Evolutionary conservation across 2,329 filamentous ascomycete genomes (phyloP), one percentile per base, ranked within the genome.

Genomic region (Aspergillus flavus): DNA sequence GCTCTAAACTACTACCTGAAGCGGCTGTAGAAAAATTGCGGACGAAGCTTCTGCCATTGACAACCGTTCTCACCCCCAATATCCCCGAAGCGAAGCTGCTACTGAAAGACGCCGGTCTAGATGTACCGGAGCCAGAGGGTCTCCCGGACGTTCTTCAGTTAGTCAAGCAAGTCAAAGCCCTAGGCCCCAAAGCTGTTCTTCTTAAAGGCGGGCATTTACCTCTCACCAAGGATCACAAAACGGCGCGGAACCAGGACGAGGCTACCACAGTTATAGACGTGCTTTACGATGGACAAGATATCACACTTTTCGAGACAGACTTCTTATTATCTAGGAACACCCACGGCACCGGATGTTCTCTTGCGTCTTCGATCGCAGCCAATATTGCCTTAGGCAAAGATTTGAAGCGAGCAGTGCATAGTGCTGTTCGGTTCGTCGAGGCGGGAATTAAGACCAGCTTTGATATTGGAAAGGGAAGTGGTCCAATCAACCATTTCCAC

Each of bases 141-240:
- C 80, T 92, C 1, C 82, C 86, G 5, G 91, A 91, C 50, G 78
- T 97, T 46, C 87, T 93, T 68, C 72, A 78, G 0, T 82, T 96
- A 39, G 93, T 91, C 0, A 87, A 85, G 65, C 80, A 81, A 14
- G 82, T 97, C 9, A 86, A 88, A 45, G 75, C 78, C 1, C 81
- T 96, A 0, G 94, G 94, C 0, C 89, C 93, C 0, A 85, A 86
- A 67, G 93, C 90, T 81, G 91, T 97, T 34, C 84, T 98, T 11
- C 82, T 97, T 63, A 98, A 98, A 78, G 94, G 94, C 48, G 94
- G 94, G 0, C 95, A 98, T 79, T 78, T 90, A n/a, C 93, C 94
- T 1, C 85, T 98, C 66, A 88, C 84, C 6, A 83, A 81, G 57
- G 86, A 90, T 55, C 83, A 87, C 26, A 82, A 81, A 6, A 84